Percentiles rank a stretch among this genome's conserved stretches.
These are phyloP conservation scores for Penicillium olsonii DNA, from an alignment of 2,329 filamentous ascomycete genomes.

Conservation along the genomic window DNA sequence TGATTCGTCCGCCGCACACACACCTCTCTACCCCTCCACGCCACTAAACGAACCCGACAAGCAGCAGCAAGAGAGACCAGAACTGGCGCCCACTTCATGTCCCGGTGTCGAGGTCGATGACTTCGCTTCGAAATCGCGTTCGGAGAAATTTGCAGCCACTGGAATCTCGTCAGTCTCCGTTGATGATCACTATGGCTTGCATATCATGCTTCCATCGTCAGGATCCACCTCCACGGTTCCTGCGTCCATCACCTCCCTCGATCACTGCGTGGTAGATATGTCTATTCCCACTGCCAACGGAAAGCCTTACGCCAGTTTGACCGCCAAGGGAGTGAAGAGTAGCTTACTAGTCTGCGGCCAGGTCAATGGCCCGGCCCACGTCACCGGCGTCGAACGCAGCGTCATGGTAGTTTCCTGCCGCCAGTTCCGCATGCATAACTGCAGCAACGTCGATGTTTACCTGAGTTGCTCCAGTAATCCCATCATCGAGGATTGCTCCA, in stretches of 20 bases:
- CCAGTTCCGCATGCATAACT: slow-evolving; percentile 94
- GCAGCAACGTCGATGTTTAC: slow-evolving; percentile 78
- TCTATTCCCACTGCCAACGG: slow-evolving; percentile 61
- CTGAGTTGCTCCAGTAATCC: slow-evolving; percentile 78
- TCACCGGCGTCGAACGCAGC: slow-evolving; percentile 72
- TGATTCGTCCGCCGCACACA: slow-evolving; percentile 39
- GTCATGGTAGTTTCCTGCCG: slow-evolving; percentile 76
- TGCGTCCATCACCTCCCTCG: slow-evolving; percentile 70
- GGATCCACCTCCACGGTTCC: slow-evolving; percentile 71
- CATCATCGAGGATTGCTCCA: slow-evolving; percentile 87
- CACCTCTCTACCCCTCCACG: slow-evolving; percentile 39
- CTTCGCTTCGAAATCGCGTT: slow-evolving; percentile 22
- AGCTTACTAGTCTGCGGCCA: slow-evolving; percentile 77
- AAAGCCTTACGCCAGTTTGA: slow-evolving; percentile 69
- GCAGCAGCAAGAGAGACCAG: slow-evolving; percentile 36
- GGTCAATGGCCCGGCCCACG: slow-evolving; percentile 77
- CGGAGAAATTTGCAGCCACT: slow-evolving; percentile 55
- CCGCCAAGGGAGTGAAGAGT: slow-evolving; percentile 67
- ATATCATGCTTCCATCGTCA: slow-evolving; percentile 74
- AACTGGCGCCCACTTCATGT: slow-evolving; percentile 39
- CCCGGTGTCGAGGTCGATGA: slow-evolving; percentile 26
- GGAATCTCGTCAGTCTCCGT: slow-evolving; percentile 62
- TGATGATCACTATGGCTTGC: slow-evolving; percentile 64
- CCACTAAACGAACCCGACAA: slow-evolving; percentile 38
- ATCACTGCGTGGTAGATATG: slow-evolving; percentile 77